Evolutionary conservation across 768 basidiomycete species (phyloP).

Genomic region (Pholiota microspora): DNA sequence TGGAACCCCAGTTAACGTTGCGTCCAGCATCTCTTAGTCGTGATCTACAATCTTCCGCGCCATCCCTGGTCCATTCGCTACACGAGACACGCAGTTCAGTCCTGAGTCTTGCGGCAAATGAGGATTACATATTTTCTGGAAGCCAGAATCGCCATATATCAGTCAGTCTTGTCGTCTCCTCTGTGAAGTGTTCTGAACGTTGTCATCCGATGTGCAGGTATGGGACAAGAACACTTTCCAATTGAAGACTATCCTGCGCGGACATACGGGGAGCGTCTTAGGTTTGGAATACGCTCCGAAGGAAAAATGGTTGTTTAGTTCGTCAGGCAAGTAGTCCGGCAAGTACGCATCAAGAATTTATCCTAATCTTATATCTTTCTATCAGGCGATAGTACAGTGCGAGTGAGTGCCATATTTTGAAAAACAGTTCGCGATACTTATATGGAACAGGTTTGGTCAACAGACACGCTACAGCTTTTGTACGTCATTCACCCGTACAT

Average conservation of each 20-base stretch:
- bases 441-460: slow-evolving; percentile 73
- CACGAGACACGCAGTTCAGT: slow-evolving; percentile 69
- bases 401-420: slow-evolving; percentile 45
- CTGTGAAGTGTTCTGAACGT: background rate
- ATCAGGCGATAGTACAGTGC: slow-evolving; percentile 82
- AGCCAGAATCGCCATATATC: slow-evolving; percentile 77
- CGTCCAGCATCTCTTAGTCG: slow-evolving; percentile 58
- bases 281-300: slow-evolving; percentile 74
- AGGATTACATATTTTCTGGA: slow-evolving; percentile 76
- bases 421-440: background rate
- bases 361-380: slow-evolving; percentile 1
- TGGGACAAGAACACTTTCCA: slow-evolving; percentile 78
- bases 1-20: slow-evolving; percentile 13
- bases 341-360: background rate
- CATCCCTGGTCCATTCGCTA: slow-evolving; percentile 65
- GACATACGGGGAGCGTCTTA: slow-evolving; percentile 84
- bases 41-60: slow-evolving; percentile 44
- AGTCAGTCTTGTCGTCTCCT: slow-evolving; percentile 36
- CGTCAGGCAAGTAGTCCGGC: slow-evolving; percentile 60
- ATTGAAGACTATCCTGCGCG: slow-evolving; percentile 65
- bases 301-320: slow-evolving; percentile 85
- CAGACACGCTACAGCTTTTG: slow-evolving; percentile 58
- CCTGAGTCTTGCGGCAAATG: slow-evolving; percentile 72
- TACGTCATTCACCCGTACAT: slow-evolving; percentile 77
- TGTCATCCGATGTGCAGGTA: slow-evolving; percentile 50